phyloP scores from a whole-genome alignment of 805 yeast genomes.

The Tetrapisispora arboricola region DNA sequence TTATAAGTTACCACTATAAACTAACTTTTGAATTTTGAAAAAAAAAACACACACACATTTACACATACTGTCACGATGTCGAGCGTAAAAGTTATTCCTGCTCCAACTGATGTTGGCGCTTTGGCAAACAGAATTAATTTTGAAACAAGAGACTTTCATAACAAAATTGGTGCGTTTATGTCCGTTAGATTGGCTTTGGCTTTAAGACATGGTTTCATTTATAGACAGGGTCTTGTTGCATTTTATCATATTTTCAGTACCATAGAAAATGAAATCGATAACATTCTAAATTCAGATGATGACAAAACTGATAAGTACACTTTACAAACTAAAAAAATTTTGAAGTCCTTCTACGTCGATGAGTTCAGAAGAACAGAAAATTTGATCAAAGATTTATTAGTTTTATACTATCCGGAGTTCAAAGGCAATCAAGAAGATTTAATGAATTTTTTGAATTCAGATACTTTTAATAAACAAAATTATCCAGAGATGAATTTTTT shows the following conservation, averaged over 20 bases:
- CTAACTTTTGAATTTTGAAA: neutral
- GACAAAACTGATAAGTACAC: slow-evolving; percentile 51
- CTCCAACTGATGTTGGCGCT: slow-evolving; percentile 74
- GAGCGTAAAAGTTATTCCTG: slow-evolving; percentile 42
- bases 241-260: slow-evolving; percentile 60
- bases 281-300: slow-evolving; percentile 30
- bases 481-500: slow-evolving; percentile 48
- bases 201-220: slow-evolving; percentile 61
- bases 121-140: slow-evolving; percentile 70
- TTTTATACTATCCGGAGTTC: slow-evolving; percentile 47
- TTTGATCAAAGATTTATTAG: slow-evolving; percentile 52
- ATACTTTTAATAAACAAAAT: slow-evolving; percentile 22
- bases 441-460: slow-evolving; percentile 1
- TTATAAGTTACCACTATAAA: too few species aligned
- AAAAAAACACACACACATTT: neutral
- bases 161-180: slow-evolving; percentile 57
- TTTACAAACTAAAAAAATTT: slow-evolving; percentile 37
- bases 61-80: slow-evolving; percentile 2
- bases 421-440: slow-evolving; percentile 6
- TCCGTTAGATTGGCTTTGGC: slow-evolving; percentile 66
- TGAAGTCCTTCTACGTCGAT: slow-evolving; percentile 57
- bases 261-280: slow-evolving; percentile 42
- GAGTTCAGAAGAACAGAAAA: slow-evolving; percentile 53
- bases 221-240: slow-evolving; percentile 70
- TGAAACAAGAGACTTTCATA: slow-evolving; percentile 57